phyloP scores from a whole-genome alignment of 768 basidiomycete species.

The Chalciporus chontae region DNA sequence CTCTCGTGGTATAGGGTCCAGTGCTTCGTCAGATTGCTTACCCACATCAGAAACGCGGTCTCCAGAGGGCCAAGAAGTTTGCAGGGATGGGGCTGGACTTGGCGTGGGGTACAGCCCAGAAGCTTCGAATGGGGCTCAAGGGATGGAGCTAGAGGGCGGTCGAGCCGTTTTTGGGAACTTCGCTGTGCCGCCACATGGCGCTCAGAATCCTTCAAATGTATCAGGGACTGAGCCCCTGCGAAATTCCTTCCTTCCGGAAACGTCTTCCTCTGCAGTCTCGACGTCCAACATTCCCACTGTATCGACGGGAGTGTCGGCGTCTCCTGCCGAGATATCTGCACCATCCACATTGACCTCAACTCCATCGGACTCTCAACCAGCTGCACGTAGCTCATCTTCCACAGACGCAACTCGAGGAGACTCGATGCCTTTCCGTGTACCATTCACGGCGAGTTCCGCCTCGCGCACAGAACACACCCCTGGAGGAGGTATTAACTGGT shows the following conservation, averaged over 20 bases:
- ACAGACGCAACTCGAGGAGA: constrained; percentile 11
- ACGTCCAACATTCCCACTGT: constrained; percentile 8
- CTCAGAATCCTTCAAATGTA: constrained; percentile 24
- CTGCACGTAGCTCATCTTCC: neutral
- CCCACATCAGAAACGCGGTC: constrained; percentile 1
- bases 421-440: constrained; percentile 30
- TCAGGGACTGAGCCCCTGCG: constrained; percentile 4
- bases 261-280: constrained; percentile 6
- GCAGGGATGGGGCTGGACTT: constrained; percentile 10
- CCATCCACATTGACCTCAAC: constrained; percentile 4
- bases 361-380: constrained; percentile 1
- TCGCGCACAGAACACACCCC: constrained; percentile 37
- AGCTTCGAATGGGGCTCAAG: constrained; percentile 15
- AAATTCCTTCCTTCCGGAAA: constrained; percentile 14
- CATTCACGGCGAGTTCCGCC: constrained; percentile 28
- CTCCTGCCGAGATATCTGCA: neutral
- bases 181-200: constrained; percentile 22
- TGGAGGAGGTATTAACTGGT: constrained; percentile 65
- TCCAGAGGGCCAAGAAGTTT: constrained; percentile 4
- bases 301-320: constrained; percentile 2
- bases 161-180: constrained; percentile 16
- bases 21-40: neutral
- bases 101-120: constrained; percentile 22
- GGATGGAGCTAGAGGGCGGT: constrained; percentile 17
- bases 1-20: constrained; percentile 1